Conservation (phyloP, 1,139 yeast genomes). For the Diutina pseudorugosa region DNA sequence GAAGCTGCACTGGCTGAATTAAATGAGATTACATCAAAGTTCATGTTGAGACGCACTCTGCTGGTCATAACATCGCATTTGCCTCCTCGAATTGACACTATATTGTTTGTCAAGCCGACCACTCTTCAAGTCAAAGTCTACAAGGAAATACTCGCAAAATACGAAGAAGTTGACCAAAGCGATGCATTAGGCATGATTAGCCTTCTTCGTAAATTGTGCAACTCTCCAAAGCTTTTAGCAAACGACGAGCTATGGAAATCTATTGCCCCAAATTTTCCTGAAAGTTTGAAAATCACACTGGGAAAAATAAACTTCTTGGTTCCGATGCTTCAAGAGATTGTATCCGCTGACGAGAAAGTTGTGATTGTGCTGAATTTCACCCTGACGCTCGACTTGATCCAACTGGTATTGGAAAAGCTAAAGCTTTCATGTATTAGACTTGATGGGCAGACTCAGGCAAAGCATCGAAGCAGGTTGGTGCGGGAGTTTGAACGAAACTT, state of each 20-base stretch:
- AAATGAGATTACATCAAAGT: slow-evolving; percentile 47
- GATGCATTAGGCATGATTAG: slow-evolving; percentile 62
- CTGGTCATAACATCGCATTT: slow-evolving; percentile 49
- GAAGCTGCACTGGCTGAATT: slow-evolving; percentile 49
- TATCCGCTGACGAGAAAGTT: slow-evolving; percentile 47
- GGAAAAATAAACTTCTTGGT: slow-evolving; percentile 50
- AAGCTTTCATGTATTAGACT: slow-evolving; percentile 47
- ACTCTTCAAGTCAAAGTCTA: slow-evolving; percentile 45
- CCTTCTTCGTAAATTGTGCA: slow-evolving; percentile 69
- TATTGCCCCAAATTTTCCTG: slow-evolving; percentile 6
- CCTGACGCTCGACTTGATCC: slow-evolving; percentile 71
- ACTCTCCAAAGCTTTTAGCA: slow-evolving; percentile 56
- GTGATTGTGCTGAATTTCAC: slow-evolving; percentile 87
- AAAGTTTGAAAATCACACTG: slow-evolving; percentile 16
- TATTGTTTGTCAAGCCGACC: slow-evolving; percentile 72
- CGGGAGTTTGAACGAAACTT: slow-evolving; percentile 49
- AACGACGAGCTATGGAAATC: slow-evolving; percentile 24
- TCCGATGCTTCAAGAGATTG: slow-evolving; percentile 35
- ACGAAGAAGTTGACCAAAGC: neutral
- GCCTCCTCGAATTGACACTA: slow-evolving; percentile 69
- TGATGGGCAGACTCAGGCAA: slow-evolving; percentile 76
- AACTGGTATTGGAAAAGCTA: slow-evolving; percentile 38
- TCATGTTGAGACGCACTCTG: slow-evolving; percentile 68
- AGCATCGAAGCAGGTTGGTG: slow-evolving; percentile 53
- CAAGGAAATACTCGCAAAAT: slow-evolving; percentile 10